Evolutionary conservation across 305 asterid genomes (phyloP).

Genomic region (Solanum aculeatissimum): DNA sequence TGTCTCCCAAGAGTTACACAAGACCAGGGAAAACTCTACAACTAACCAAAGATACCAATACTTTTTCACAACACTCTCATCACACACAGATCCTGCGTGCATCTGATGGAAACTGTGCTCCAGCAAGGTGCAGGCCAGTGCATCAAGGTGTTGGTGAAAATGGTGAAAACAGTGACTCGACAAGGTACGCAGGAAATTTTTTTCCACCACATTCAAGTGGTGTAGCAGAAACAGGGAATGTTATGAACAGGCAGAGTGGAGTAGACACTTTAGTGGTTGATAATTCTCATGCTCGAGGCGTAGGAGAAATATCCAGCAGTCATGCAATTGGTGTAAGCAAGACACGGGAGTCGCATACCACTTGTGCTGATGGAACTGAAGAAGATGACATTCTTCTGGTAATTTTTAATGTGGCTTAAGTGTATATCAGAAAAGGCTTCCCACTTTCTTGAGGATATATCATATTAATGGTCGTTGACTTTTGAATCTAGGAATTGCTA

Average conservation of each 20-base stretch:
- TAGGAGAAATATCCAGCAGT: constrained; percentile 17
- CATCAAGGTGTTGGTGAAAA: constrained; percentile 20
- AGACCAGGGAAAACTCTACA: constrained; percentile 79
- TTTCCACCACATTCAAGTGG: constrained; percentile 20
- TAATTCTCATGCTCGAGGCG: constrained; percentile 19
- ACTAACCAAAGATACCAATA: constrained; percentile 21
- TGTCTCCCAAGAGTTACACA: constrained; percentile 55
- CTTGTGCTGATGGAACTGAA: constrained; percentile 30
- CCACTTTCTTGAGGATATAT: neutral
- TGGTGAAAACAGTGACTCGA: constrained; percentile 17
- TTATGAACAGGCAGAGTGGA: constrained; percentile 15
- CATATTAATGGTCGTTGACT: neutral
- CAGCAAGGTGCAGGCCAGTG: constrained; percentile 18
- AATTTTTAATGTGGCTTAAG: constrained; percentile 15
- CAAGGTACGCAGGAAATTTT: constrained; percentile 17
- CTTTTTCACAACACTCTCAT: constrained; percentile 32
- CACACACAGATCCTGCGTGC: constrained; percentile 23
- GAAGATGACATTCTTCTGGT: constrained; percentile 90
- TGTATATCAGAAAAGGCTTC: neutral
- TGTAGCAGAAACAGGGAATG: constrained; percentile 30
- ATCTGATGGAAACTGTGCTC: constrained; percentile 23
- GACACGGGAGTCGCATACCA: constrained; percentile 11
- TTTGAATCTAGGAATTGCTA: neutral
- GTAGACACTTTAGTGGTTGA: constrained; percentile 10
- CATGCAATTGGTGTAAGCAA: constrained; percentile 24